A percentile compares a stretch with the other conserved stretches of the same genome.
Evolutionary conservation across 306 rosid genomes (phyloP).

Genomic region (Abrus pulchellus): DNA sequence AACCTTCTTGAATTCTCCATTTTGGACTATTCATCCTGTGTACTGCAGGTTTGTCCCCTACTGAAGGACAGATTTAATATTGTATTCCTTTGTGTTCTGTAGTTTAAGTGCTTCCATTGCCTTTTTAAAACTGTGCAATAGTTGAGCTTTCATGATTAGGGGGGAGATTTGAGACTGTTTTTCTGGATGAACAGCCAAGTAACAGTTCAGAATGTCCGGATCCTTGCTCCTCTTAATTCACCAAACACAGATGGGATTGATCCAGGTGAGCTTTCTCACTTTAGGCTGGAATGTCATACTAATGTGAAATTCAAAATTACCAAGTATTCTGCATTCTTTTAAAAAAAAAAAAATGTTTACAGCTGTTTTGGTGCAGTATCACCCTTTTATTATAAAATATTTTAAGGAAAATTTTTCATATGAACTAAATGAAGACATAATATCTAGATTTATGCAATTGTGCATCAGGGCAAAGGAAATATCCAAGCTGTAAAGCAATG

Average conservation of each 20-base stretch:
- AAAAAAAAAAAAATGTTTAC: neutral
- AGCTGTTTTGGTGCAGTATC: neutral
- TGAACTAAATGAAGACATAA: constrained; percentile 1
- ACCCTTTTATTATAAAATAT: neutral
- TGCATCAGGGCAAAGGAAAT: constrained; percentile 11
- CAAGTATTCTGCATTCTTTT: neutral
- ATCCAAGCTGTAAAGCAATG: neutral
- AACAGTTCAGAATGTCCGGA: constrained; percentile 66
- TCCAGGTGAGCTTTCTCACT: constrained; percentile 67
- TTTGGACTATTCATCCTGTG: constrained; percentile 86
- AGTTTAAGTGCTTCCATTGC: constrained; percentile 49
- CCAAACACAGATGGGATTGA: constrained; percentile 86
- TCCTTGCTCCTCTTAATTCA: constrained; percentile 77
- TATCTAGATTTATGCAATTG: constrained; percentile 5
- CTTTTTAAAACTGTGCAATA: constrained; percentile 54
- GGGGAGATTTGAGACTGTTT: constrained; percentile 64
- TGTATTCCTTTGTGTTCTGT: constrained; percentile 40
- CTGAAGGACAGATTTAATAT: constrained; percentile 32
- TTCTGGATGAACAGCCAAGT: constrained; percentile 79
- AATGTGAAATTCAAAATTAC: constrained; percentile 1
- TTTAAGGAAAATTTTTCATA: neutral
- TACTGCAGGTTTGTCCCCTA: constrained; percentile 80
- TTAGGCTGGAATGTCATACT: neutral
- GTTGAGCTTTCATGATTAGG: constrained; percentile 57
- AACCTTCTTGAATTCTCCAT: constrained; percentile 80